Evolutionary conservation across 208 protist species (phyloP).

Genomic region (Endotrypanum monterogeii): DNA sequence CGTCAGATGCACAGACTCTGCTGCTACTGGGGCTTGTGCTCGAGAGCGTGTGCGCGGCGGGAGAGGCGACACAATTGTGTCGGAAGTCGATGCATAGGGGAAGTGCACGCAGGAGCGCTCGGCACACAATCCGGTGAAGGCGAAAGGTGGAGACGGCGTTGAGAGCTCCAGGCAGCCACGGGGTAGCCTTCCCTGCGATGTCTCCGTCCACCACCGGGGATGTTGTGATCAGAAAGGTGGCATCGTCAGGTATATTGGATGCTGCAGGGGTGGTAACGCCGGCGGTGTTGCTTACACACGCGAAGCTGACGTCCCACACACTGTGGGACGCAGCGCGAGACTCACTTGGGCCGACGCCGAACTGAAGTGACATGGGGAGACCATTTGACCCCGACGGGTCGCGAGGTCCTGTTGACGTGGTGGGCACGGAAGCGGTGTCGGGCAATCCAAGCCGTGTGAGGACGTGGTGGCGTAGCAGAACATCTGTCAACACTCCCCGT

Average conservation of each 20-base stretch:
- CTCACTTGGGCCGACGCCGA: conserved; percentile 40
- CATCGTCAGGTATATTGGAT: conserved; percentile 21
- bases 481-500: conserved; percentile 12
- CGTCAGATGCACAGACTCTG: not conserved
- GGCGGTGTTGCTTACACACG: not conserved
- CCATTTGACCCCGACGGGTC: not conserved
- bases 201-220: not conserved
- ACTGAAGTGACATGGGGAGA: conserved; percentile 24
- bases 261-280: not conserved
- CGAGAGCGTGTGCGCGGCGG: not conserved
- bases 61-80: not conserved
- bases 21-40: not conserved
- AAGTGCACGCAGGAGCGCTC: conserved; percentile 46
- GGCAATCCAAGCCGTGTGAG: conserved; percentile 3
- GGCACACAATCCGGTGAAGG: conserved; percentile 48
- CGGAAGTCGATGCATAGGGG: conserved; percentile 43
- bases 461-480: conserved; percentile 24
- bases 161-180: conserved; percentile 29
- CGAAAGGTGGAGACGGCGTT: conserved; percentile 41
- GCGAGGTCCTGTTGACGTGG: not conserved
- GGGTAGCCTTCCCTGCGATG: not conserved
- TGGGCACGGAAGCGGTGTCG: not conserved
- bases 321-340: conserved; percentile 23
- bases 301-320: conserved; percentile 47
- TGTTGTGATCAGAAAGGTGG: conserved; percentile 19